phyloP scores from a whole-genome alignment of 192 early-diverging fungal species.

The Glomus cerebriforme region DNA sequence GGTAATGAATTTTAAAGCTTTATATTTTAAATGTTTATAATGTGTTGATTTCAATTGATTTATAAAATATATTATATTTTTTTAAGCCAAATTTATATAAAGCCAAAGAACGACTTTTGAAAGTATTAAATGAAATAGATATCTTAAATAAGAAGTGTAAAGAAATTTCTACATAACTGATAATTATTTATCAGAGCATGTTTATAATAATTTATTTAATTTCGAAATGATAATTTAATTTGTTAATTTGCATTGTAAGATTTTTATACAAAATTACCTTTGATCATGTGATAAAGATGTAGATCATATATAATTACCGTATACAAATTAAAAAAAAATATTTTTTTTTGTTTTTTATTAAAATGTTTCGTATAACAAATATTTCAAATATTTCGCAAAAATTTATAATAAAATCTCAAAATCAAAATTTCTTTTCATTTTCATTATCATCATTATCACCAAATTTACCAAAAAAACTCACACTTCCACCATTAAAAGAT shows the following conservation, averaged over 20 bases:
- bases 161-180: not conserved
- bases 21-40: not conserved
- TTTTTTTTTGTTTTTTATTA: not conserved
- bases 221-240: too few relatives aligned
- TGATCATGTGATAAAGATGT: too few relatives aligned
- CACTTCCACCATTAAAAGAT: not conserved
- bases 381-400: not conserved
- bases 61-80: not conserved
- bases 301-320: too few relatives aligned
- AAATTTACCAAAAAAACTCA: not conserved
- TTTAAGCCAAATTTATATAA: conserved; percentile 7
- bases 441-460: too few relatives aligned
- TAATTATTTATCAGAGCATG: too few relatives aligned
- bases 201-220: too few relatives aligned
- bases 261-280: too few relatives aligned
- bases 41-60: not conserved
- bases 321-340: too few relatives aligned
- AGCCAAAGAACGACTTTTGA: not conserved
- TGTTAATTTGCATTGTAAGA: too few relatives aligned
- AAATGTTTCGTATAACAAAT: not conserved
- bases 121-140: conserved; percentile 5
- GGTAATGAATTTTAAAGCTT: not conserved
- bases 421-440: not conserved
- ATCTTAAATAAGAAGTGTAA: not conserved
- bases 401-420: not conserved